Conservation (phyloP, 2,329 filamentous ascomycete species). For the Penicillium vulpinum region DNA sequence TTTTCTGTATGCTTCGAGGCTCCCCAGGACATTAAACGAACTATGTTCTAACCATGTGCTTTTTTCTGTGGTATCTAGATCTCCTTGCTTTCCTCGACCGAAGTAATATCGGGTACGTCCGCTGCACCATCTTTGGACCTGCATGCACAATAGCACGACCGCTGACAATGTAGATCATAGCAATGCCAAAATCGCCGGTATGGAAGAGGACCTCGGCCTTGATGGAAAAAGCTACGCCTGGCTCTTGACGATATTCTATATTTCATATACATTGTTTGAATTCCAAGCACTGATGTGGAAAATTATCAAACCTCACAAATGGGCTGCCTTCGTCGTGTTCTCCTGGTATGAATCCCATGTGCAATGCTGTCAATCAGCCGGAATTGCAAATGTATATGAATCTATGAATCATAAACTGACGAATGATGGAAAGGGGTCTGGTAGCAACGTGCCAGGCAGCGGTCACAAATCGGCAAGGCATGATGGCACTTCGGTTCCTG, state of each 20-base stretch:
- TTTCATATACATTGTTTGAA: conserved; percentile 48
- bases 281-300: conserved; percentile 49
- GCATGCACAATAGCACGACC: neutral
- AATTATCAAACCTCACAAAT: conserved; percentile 43
- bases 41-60: neutral
- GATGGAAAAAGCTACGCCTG: conserved; percentile 50
- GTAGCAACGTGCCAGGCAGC: conserved; percentile 51
- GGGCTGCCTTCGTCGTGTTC: conserved; percentile 46
- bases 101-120: conserved; percentile 51
- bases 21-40: neutral
- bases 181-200: conserved; percentile 57
- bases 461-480: conserved; percentile 45
- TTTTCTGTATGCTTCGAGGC: conserved; percentile 40
- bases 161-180: conserved; percentile 28
- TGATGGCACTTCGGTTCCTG: conserved; percentile 53
- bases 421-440: conserved; percentile 42
- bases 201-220: conserved; percentile 52
- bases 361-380: conserved; percentile 18
- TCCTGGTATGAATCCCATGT: conserved; percentile 34
- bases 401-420: conserved; percentile 6
- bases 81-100: conserved; percentile 52
- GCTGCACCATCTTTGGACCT: neutral
- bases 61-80: conserved; percentile 32
- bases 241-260: conserved; percentile 57
- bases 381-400: conserved; percentile 16